Evolutionary conservation across 495 filamentous ascomycete genomes (phyloP).

Genomic region (Lineolata rhizophorae): DNA sequence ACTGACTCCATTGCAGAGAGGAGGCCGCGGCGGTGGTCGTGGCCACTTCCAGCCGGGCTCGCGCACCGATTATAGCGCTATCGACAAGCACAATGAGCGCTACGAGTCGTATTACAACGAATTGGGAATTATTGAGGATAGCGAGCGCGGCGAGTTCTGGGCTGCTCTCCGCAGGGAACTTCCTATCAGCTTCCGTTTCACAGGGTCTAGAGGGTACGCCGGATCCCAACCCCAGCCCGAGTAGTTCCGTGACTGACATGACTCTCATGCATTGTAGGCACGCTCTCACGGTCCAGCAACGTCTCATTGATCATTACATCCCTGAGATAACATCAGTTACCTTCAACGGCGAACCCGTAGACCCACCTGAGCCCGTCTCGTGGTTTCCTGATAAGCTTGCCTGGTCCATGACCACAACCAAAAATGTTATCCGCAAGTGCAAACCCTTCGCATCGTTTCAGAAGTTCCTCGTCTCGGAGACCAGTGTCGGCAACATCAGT

Average conservation of each 20-base stretch:
- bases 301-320: conserved; percentile 67
- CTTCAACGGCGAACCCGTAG: conserved; percentile 55
- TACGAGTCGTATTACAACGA: conserved; percentile 69
- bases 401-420: conserved; percentile 91
- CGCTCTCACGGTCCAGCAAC: conserved; percentile 67
- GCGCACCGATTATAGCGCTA: conserved; percentile 27
- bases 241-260: not conserved
- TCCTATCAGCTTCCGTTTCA: conserved; percentile 91
- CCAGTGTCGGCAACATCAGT: conserved; percentile 88
- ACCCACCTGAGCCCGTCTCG: conserved; percentile 53
- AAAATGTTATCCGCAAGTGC: conserved; percentile 77
- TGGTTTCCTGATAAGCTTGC: conserved; percentile 92
- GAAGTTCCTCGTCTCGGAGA: conserved; percentile 95
- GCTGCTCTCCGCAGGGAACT: conserved; percentile 52
- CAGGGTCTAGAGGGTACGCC: conserved; percentile 63
- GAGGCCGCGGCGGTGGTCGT: conserved; percentile 13
- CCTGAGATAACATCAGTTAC: conserved; percentile 68
- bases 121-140: conserved; percentile 44
- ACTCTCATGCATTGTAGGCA: conserved; percentile 27
- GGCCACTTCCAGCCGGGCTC: conserved; percentile 12
- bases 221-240: not conserved
- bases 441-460: conserved; percentile 86
- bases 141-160: conserved; percentile 68
- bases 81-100: conserved; percentile 48
- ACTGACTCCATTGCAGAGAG: conserved; percentile 5